A percentile compares a stretch with the other conserved stretches of the same genome.
phyloP scores from a whole-genome alignment of 2,329 filamentous ascomycete species.

The Colletotrichum liaoningense region DNA sequence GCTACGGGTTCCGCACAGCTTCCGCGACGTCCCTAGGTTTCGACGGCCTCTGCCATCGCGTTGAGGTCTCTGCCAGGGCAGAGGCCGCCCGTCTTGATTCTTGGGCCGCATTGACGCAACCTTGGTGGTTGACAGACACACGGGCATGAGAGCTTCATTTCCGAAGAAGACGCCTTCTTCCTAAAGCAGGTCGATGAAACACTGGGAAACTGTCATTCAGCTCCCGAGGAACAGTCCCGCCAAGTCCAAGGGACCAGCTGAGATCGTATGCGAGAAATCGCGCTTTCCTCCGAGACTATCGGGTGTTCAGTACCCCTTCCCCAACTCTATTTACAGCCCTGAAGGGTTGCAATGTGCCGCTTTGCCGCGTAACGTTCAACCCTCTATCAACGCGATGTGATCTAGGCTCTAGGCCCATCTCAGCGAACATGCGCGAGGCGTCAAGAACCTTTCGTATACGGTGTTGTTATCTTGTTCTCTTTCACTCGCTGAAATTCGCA shows the following conservation, averaged over 20 bases:
- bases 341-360: neutral
- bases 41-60: neutral
- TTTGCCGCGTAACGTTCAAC: neutral
- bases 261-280: neutral
- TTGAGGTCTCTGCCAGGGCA: neutral
- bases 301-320: neutral
- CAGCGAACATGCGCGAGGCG: neutral
- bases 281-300: neutral
- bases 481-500: neutral
- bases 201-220: constrained; percentile 16
- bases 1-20: constrained; percentile 2
- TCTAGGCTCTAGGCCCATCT: neutral
- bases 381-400: neutral
- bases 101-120: constrained; percentile 13
- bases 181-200: constrained; percentile 25
- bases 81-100: neutral
- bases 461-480: neutral
- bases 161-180: constrained; percentile 17
- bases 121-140: constrained; percentile 1
- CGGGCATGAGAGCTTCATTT: constrained; percentile 25
- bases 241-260: neutral
- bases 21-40: constrained; percentile 12
- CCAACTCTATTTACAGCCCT: constrained; percentile 10
- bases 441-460: neutral
- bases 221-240: neutral